Base-by-base conservation (phyloP, 257 asterid species). In the Plantago ovata region DNA sequence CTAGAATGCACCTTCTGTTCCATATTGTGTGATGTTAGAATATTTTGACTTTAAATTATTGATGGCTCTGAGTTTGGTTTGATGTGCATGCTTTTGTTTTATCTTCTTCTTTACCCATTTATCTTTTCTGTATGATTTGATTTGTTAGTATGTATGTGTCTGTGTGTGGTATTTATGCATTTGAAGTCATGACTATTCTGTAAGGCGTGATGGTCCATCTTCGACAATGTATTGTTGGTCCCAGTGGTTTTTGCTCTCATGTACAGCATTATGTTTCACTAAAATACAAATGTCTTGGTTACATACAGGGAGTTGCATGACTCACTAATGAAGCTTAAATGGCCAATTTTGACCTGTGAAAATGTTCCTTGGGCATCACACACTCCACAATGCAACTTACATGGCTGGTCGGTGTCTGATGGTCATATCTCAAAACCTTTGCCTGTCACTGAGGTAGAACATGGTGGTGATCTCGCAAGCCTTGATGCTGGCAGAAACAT, bases 341-440 rank as follows among this genome's bases (percentile, higher is more conserved):
- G 95, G 97, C 97, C 96, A 56, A 59, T 68, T 65, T 65, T 93
- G 76, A 75, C 77, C 41, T 60, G 84, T 69, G 76, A 75, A 71
- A 79, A 78, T 67, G 87, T 93, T 73, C 97, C 99, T 38, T 93
- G 99, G 99, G 84, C 89, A 55, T 63, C 94, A 50, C 82, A 81
- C 72, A 54, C 74, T 20, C 96, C 95, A 14, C 71, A 43, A n/a
- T 93, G 97, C 84, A 84, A 78, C 76, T 82, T 93, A 69, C 82
- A 73, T 63, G 76, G 75, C 64, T 93, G 96, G 94, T 72, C 73
- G 42, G 64, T 75, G 53, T 64, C 81, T 51, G 56, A 81, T 33
- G 61, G 71, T 68, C 70, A 61, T 21, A 61, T 64, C 58, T 62
- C 65, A 38, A 57, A 75, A 61, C 62, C 75, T 58, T 62, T 38